Conservation (phyloP, 1,284 basidiomycete genomes). For the Irpex lacteus region DNA sequence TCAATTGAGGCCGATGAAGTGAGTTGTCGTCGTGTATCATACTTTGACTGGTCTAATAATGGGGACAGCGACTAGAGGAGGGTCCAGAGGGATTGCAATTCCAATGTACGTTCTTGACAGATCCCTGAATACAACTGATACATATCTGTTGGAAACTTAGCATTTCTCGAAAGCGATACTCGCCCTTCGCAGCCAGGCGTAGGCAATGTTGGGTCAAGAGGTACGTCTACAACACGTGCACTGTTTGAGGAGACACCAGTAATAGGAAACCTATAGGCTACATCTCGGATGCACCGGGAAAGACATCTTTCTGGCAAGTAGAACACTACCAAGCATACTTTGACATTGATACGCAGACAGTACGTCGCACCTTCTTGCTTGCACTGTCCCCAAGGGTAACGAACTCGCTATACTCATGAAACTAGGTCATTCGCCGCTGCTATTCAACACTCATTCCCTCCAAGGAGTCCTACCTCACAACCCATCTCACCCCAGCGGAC, state of each 20-base stretch:
- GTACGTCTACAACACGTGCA: conserved; percentile 11
- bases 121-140: background rate
- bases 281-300: conserved; percentile 34
- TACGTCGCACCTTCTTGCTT: conserved; percentile 26
- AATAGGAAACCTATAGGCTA: conserved; percentile 32
- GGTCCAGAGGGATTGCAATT: conserved; percentile 32
- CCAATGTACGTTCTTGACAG: conserved; percentile 24
- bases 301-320: conserved; percentile 62
- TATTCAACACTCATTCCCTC: conserved; percentile 70
- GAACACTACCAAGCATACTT: conserved; percentile 83
- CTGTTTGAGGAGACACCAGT: background rate
- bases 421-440: conserved; percentile 66
- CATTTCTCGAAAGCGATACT: conserved; percentile 28
- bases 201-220: conserved; percentile 20
- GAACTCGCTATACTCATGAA: background rate
- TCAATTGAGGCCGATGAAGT: conserved; percentile 34
- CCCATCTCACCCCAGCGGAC: conserved; percentile 65
- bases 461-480: conserved; percentile 52
- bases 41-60: too few species aligned
- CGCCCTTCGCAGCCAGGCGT: conserved; percentile 13
- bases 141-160: conserved; percentile 12
- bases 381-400: background rate
- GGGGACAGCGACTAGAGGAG: conserved; percentile 30
- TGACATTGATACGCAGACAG: conserved; percentile 76
- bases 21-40: background rate